Evolutionary conservation across 2,329 filamentous ascomycete species (phyloP).

Genomic region (Tricladium varicosporioides): DNA sequence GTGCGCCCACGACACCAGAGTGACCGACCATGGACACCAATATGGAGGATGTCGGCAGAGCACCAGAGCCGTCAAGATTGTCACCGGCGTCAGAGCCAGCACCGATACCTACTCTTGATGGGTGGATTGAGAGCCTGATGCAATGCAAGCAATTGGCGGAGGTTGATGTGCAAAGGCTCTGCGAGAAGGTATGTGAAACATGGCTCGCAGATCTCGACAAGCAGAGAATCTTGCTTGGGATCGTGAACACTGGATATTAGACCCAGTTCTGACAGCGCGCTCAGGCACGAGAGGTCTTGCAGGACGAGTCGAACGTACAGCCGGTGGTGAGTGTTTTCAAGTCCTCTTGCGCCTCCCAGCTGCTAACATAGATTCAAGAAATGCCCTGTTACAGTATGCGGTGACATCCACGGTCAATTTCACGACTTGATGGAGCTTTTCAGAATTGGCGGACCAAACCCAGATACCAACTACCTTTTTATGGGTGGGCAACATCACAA

Average conservation of each 20-base stretch:
- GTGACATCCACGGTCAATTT: constrained; percentile 98
- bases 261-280: constrained; percentile 16
- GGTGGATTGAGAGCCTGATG: constrained; percentile 99
- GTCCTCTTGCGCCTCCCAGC: constrained; percentile 30
- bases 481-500: constrained; percentile 67
- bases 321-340: constrained; percentile 71
- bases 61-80: constrained; percentile 74
- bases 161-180: constrained; percentile 90
- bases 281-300: constrained; percentile 90
- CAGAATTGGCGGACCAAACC: constrained; percentile 96
- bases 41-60: constrained; percentile 96
- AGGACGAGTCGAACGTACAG: constrained; percentile 98
- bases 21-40: constrained; percentile 78
- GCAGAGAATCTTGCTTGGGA: not conserved
- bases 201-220: constrained; percentile 20
- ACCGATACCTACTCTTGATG: constrained; percentile 88
- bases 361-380: constrained; percentile 55
- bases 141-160: constrained; percentile 97
- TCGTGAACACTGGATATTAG: not conserved
- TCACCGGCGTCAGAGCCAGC: constrained; percentile 78
- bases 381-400: constrained; percentile 98
- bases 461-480: constrained; percentile 98
- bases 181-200: constrained; percentile 77
- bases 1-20: constrained; percentile 7
- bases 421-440: constrained; percentile 99